phyloP scores from a whole-genome alignment of 331 rosid species.

The Quercus tomentella region DNA sequence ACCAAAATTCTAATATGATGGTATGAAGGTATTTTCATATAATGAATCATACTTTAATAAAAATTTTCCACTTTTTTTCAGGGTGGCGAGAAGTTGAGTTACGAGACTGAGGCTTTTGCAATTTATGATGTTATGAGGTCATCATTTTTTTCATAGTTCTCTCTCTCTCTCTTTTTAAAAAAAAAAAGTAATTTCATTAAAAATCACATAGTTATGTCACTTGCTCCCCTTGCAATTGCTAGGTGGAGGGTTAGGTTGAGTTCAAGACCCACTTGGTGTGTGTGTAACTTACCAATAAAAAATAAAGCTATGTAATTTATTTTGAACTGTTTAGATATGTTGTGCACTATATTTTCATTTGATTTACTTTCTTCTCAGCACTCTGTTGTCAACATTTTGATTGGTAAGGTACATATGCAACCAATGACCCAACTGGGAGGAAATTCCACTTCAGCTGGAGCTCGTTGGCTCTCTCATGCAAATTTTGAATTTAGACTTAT shows the following conservation, averaged over 20 bases:
- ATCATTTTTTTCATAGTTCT: constrained; percentile 16
- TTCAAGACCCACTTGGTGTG: no score
- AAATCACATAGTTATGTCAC: no score
- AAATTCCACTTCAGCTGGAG: no score
- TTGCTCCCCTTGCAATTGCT: neutral
- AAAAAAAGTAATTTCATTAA: no score
- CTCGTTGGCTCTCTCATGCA: neutral
- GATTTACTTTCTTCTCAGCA: neutral
- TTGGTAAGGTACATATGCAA: no score
- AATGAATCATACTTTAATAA: constrained; percentile 7
- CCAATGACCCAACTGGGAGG: no score
- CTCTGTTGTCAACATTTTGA: neutral
- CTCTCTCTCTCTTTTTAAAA: no score
- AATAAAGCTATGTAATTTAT: no score
- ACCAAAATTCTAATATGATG: neutral
- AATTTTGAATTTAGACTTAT: neutral
- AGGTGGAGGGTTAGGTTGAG: no score
- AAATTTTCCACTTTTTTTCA: constrained; percentile 36
- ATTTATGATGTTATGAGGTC: constrained; percentile 90
- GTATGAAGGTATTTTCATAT: neutral
- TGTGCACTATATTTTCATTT: constrained; percentile 9
- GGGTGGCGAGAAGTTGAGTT: constrained; percentile 96
- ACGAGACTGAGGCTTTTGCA: constrained; percentile 94
- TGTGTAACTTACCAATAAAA: no score
- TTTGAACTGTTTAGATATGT: neutral